Conservation (phyloP, 2,329 filamentous ascomycete species). For the Cladosporium sp. region DNA sequence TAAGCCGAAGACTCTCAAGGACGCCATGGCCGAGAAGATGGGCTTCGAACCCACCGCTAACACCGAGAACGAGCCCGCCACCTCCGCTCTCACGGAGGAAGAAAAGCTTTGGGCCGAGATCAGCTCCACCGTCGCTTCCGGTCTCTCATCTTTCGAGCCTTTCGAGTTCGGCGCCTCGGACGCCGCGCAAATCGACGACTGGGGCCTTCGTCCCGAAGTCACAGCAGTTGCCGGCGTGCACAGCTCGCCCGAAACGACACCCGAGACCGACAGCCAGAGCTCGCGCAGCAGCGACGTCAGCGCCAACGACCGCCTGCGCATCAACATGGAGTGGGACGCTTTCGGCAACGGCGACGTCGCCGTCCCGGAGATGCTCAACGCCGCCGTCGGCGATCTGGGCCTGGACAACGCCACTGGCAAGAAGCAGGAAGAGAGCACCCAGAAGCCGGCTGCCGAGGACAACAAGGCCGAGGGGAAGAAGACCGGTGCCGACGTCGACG, state of each 20-base stretch:
- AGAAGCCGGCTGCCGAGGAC: neutral
- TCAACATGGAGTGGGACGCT: conserved; percentile 31
- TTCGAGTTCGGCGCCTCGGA: conserved; percentile 6
- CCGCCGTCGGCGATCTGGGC: neutral
- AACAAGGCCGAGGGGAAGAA: neutral
- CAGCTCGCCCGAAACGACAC: conserved; percentile 24
- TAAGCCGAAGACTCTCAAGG: conserved; percentile 25
- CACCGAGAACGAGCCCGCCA: neutral
- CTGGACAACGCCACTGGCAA: neutral
- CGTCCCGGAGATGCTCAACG: conserved; percentile 17
- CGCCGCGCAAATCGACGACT: conserved; percentile 12
- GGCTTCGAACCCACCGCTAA: conserved; percentile 13
- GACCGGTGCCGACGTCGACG: neutral
- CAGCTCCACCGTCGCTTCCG: conserved; percentile 23
- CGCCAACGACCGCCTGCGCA: conserved; percentile 36
- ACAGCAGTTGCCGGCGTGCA: conserved; percentile 5
- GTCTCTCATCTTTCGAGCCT: conserved; percentile 1
- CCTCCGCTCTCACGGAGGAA: neutral
- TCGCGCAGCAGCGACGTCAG: conserved; percentile 38
- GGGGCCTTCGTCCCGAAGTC: conserved; percentile 18
- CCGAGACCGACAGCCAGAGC: conserved; percentile 21
- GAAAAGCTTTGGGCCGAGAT: conserved; percentile 13
- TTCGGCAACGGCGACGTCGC: conserved; percentile 28
- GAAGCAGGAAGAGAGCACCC: neutral
- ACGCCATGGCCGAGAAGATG: conserved; percentile 26